These are phyloP conservation scores for Thalassiosira ordinaria DNA, from an alignment of 352 stramenopile species.

Conservation along the genomic window DNA sequence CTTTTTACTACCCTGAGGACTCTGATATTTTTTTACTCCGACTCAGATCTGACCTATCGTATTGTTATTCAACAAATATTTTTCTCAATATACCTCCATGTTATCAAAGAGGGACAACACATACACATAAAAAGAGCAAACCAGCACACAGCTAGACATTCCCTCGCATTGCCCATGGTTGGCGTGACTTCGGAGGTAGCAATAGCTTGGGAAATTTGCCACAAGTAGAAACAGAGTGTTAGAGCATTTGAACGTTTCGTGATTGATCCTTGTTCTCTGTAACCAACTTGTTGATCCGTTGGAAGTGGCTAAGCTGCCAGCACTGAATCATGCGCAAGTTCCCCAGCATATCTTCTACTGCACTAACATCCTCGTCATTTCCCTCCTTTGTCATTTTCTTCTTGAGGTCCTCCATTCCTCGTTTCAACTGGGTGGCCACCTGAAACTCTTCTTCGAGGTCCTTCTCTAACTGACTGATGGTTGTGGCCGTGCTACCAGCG, in stretches of 20 bases:
- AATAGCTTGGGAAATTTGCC: too few species aligned
- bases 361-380: not conserved
- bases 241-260: not conserved
- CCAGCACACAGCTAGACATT: too few species aligned
- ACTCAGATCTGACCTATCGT: too few species aligned
- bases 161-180: too few species aligned
- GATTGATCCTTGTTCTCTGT: constrained; percentile 13
- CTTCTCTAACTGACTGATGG: constrained; percentile 23
- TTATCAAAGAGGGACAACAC: too few species aligned
- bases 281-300: constrained; percentile 27
- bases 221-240: too few species aligned
- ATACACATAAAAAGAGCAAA: too few species aligned
- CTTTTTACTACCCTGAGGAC: too few species aligned
- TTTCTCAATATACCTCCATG: too few species aligned
- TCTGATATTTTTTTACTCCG: too few species aligned
- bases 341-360: constrained; percentile 9
- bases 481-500: not conserved
- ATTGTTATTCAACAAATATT: too few species aligned
- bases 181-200: too few species aligned
- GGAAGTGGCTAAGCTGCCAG: constrained; percentile 21
- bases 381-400: constrained; percentile 1
- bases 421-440: constrained; percentile 18
- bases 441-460: constrained; percentile 25
- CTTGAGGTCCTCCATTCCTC: constrained; percentile 10
- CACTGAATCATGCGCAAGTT: constrained; percentile 22